phyloP scores from a whole-genome alignment of 257 asterid genomes.

The Leptodermis oblonga region DNA sequence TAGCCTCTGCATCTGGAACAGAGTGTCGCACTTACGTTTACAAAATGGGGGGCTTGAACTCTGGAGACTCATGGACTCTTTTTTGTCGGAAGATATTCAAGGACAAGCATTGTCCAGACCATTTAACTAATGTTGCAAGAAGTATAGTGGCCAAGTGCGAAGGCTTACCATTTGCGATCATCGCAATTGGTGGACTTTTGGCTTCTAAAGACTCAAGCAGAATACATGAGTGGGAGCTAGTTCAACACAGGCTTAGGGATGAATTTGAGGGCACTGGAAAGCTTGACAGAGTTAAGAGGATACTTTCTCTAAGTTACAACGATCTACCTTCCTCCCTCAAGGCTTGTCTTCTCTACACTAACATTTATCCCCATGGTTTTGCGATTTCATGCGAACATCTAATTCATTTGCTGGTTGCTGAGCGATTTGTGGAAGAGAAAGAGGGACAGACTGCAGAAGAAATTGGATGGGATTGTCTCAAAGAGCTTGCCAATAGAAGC shows the following conservation, averaged over 20 bases:
- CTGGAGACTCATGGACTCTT: not conserved
- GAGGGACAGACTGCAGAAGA: not conserved
- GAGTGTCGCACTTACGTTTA: not conserved
- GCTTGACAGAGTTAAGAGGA: not conserved
- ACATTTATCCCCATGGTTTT: not conserved
- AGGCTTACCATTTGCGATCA: conserved; percentile 1
- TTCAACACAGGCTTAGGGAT: not conserved
- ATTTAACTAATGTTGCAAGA: not conserved
- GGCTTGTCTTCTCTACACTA: not conserved
- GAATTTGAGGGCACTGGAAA: not conserved
- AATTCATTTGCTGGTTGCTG: not conserved
- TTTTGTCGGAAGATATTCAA: not conserved
- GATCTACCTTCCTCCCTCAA: conserved; percentile 1
- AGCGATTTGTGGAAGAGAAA: not conserved
- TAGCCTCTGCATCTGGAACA: not conserved
- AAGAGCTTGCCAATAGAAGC: conserved; percentile 25
- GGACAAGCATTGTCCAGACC: not conserved
- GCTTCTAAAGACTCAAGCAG: not conserved
- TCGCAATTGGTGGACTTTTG: conserved; percentile 9
- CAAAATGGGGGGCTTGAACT: not conserved
- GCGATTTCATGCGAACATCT: not conserved
- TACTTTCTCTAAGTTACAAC: conserved; percentile 7
- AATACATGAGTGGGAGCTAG: not conserved
- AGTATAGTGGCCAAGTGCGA: not conserved
- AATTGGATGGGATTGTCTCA: not conserved